Base-by-base conservation (phyloP, 768 basidiomycete genomes). In the Pleurotus tuber-regium region DNA sequence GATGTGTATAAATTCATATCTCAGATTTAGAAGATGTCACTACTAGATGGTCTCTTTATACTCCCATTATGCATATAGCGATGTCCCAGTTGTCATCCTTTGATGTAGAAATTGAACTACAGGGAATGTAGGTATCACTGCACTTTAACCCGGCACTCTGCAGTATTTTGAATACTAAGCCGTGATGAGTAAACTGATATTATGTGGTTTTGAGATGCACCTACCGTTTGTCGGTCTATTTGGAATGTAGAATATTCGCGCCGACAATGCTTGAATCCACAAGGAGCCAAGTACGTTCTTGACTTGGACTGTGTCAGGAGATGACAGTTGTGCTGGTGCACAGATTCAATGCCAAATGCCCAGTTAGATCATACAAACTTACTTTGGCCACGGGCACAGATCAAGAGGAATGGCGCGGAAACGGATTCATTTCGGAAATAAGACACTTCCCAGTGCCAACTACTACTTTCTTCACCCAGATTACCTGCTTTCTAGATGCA, bases 81-180 rank as follows among this genome's bases (percentile, higher is more conserved):
- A 73, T 73, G 61, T 84, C 78, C 82, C 83, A 87, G 49, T 74
- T 64, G 51, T 79, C 70, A 24, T 53, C 56, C 1, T 61, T 57
- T 12, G 54, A 53, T 28, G 74, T 77, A 4, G 79, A 71, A 39
- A 87, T 77, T 39, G 58, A 60, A 29, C 73, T 68, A 58, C 80
- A 84, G 2, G 84, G 82, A 43, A 87, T 71, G 19, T 63, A 60
- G 9, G 79, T 83, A 9, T 71, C 63, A 7, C 80, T 10, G 71
- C 70, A 49, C 25, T 18, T 28, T 40, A n/a, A 2, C 59, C 52
- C 38, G 50, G 51, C 25, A 61, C 60, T 53, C 75, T 71, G 29
- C n/a, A 74, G 53, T 14, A 33, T n/a, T 10, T 61, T 50, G 33
- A 53, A 60, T 1, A 68, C 48, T 31, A 55, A 51, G 4, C 51